phyloP scores from a whole-genome alignment of 2,329 filamentous ascomycete species.

The Macrophomina tecta region DNA sequence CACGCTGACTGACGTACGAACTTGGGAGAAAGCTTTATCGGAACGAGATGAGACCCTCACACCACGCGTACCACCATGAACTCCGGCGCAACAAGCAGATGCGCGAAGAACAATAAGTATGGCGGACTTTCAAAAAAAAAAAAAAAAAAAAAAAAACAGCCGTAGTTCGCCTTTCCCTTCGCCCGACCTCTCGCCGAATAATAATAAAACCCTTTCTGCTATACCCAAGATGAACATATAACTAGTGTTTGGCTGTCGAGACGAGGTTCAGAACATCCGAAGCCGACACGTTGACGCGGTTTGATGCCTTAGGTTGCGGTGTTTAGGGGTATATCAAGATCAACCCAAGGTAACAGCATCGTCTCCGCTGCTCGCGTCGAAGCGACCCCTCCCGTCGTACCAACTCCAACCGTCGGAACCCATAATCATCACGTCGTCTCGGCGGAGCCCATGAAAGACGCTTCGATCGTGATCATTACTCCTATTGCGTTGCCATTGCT shows the following conservation, averaged over 20 bases:
- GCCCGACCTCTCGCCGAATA: constrained; percentile 12
- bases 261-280: constrained; percentile 7
- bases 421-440: constrained; percentile 27
- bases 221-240: constrained; percentile 28
- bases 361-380: constrained; percentile 15
- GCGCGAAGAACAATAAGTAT: constrained; percentile 16
- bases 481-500: not conserved
- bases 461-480: constrained; percentile 17
- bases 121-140: not conserved
- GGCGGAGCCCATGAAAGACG: constrained; percentile 15
- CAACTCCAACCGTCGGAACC: constrained; percentile 15
- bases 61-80: not conserved
- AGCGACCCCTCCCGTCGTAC: constrained; percentile 3
- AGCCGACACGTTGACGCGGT: constrained; percentile 2
- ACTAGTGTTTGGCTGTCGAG: constrained; percentile 1
- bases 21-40: constrained; percentile 17
- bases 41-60: constrained; percentile 1
- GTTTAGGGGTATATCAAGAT: constrained; percentile 25
- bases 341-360: constrained; percentile 16
- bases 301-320: constrained; percentile 6
- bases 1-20: constrained; percentile 17
- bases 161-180: constrained; percentile 16
- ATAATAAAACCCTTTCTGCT: constrained; percentile 7
- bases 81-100: constrained; percentile 9
- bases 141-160: not conserved